Evolutionary conservation across 148 eudicot genomes (phyloP).

Genomic region (Vaccinium macrocarpon): DNA sequence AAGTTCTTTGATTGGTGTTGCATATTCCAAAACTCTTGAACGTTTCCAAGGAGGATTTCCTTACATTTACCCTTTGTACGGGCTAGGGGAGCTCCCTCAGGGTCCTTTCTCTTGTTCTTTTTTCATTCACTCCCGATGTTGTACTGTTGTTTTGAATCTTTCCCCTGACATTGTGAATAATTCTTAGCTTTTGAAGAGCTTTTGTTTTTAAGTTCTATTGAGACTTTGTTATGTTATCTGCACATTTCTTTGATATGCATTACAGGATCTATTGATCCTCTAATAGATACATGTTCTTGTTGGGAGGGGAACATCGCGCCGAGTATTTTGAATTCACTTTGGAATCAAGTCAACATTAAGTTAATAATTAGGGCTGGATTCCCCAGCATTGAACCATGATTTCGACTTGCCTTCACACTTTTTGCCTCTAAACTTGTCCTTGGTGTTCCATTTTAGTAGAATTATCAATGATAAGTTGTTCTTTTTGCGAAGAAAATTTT

Average conservation of each 20-base stretch:
- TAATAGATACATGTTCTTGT: not conserved
- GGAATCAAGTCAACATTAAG: not conserved
- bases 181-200: not conserved
- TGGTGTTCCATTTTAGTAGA: not conserved
- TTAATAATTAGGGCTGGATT: not conserved
- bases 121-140: not conserved
- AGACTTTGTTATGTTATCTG: too few relatives aligned
- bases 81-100: slow-evolving; percentile 98
- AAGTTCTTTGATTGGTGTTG: not conserved
- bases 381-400: not conserved
- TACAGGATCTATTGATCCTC: too few relatives aligned
- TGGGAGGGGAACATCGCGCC: not conserved
- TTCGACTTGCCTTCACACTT: not conserved
- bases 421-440: not conserved
- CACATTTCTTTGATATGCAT: not conserved
- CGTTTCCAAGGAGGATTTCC: slow-evolving; percentile 98
- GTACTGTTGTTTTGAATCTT: not conserved
- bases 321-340: not conserved
- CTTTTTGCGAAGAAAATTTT: too few relatives aligned
- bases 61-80: slow-evolving; percentile 88
- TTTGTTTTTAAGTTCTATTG: too few relatives aligned
- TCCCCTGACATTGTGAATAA: not conserved
- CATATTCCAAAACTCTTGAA: slow-evolving; percentile 86
- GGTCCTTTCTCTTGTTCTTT: slow-evolving; percentile 36
- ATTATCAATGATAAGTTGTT: too few relatives aligned